Conservation (phyloP, 495 filamentous ascomycete species). For the Penicillium manginii region DNA sequence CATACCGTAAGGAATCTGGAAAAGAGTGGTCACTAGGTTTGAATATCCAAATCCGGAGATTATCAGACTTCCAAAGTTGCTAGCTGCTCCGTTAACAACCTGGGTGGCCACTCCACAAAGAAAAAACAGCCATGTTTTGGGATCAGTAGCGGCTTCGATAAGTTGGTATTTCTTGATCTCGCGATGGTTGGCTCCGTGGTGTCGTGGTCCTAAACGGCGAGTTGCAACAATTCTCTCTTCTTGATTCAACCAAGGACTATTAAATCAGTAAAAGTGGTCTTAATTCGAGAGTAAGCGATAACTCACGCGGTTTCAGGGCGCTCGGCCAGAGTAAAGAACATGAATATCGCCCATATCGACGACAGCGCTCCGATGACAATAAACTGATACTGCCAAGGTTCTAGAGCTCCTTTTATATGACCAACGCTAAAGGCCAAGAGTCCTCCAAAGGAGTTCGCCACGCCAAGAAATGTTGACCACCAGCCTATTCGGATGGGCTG, state of each 20-base stretch:
- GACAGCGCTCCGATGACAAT: constrained; percentile 39
- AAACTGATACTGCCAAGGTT: constrained; percentile 48
- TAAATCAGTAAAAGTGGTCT: neutral
- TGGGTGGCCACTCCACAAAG: constrained; percentile 18
- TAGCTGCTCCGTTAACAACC: constrained; percentile 15
- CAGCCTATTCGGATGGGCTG: constrained; percentile 35
- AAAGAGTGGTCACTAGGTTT: constrained; percentile 3
- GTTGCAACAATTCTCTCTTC: constrained; percentile 6
- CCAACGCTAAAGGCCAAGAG: constrained; percentile 20
- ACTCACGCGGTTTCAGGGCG: constrained; percentile 9
- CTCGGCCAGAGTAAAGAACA: constrained; percentile 37
- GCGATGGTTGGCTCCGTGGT: constrained; percentile 5
- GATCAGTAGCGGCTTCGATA: constrained; percentile 11
- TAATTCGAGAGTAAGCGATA: neutral
- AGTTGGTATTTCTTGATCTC: constrained; percentile 15
- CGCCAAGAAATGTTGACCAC: constrained; percentile 27
- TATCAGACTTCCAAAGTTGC: constrained; percentile 17
- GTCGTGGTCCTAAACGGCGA: constrained; percentile 1
- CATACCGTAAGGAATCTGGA: constrained; percentile 13
- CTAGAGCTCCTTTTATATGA: constrained; percentile 9
- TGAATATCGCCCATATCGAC: constrained; percentile 34
- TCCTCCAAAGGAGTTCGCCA: constrained; percentile 20
- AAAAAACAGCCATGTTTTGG: constrained; percentile 19
- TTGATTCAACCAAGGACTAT: constrained; percentile 8
- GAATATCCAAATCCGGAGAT: constrained; percentile 12